A percentile compares a stretch with the other conserved stretches of the same genome.
These are phyloP conservation scores for Artemisia tridentata DNA, from an alignment of 129 eudicot species.

Conservation along the genomic window DNA sequence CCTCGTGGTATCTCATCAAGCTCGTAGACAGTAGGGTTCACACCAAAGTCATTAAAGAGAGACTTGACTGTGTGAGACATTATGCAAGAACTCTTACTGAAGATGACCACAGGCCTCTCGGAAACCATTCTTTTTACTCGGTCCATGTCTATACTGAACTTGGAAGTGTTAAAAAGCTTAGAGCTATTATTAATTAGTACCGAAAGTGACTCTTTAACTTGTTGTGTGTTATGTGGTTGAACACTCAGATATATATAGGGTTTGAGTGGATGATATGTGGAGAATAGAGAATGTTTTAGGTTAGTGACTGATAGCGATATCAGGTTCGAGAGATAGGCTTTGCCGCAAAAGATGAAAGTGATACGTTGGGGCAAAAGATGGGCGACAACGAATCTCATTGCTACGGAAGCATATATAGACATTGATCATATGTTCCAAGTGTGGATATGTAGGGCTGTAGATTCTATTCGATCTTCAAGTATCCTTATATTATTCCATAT, in stretches of 20 bases:
- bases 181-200: background rate
- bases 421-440: constrained; percentile 9
- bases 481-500: background rate
- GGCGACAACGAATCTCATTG: constrained; percentile 19
- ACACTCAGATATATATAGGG: constrained; percentile 12
- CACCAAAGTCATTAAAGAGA: constrained; percentile 57
- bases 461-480: constrained; percentile 15
- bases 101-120: constrained; percentile 72
- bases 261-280: constrained; percentile 20
- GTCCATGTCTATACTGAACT: constrained; percentile 37
- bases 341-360: constrained; percentile 15
- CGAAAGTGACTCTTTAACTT: background rate
- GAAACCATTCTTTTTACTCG: constrained; percentile 52
- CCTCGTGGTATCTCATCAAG: constrained; percentile 60
- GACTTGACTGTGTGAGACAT: constrained; percentile 64
- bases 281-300: constrained; percentile 34
- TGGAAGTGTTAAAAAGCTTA: background rate
- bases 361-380: constrained; percentile 24
- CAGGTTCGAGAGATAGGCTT: constrained; percentile 22
- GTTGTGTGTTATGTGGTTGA: background rate
- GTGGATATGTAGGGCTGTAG: constrained; percentile 27
- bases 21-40: constrained; percentile 64
- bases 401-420: constrained; percentile 22
- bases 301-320: constrained; percentile 20
- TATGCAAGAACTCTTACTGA: constrained; percentile 67